Conservation (phyloP, 345 rosid species). For the Rubroshorea leprosula region DNA sequence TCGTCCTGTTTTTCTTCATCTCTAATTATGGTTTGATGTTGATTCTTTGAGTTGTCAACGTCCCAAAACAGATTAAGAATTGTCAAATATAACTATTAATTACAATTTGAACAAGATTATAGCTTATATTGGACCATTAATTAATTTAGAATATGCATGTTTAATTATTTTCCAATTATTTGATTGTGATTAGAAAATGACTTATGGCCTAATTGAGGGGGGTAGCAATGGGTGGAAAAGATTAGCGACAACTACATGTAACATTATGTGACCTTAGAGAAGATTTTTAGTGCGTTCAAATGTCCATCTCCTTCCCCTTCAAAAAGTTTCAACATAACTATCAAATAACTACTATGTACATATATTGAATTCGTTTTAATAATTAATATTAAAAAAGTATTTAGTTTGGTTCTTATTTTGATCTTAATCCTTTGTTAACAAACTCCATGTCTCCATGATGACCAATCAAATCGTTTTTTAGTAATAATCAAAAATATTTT, state of each 20-base stretch:
- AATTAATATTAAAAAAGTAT: no score
- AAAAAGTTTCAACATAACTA: neutral
- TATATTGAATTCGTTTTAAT: no score
- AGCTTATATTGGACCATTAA: no score
- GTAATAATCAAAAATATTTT: no score
- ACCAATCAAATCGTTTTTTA: no score
- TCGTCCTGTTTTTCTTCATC: neutral
- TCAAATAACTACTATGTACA: neutral
- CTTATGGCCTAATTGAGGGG: neutral
- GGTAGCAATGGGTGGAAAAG: neutral
- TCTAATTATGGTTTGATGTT: neutral
- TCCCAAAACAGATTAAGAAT: neutral
- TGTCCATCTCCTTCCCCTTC: neutral
- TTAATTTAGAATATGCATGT: no score
- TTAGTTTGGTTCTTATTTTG: no score
- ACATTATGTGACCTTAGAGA: neutral
- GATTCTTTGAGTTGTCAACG: constrained; percentile 4
- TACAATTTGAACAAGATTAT: no score
- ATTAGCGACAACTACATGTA: neutral
- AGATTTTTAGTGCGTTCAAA: neutral
- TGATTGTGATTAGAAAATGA: neutral
- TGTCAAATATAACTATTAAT: no score
- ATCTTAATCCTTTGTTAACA: no score
- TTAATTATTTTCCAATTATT: no score
- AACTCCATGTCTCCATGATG: no score